phyloP scores from a whole-genome alignment of 805 yeast species.

The Starmerella asiatica region DNA sequence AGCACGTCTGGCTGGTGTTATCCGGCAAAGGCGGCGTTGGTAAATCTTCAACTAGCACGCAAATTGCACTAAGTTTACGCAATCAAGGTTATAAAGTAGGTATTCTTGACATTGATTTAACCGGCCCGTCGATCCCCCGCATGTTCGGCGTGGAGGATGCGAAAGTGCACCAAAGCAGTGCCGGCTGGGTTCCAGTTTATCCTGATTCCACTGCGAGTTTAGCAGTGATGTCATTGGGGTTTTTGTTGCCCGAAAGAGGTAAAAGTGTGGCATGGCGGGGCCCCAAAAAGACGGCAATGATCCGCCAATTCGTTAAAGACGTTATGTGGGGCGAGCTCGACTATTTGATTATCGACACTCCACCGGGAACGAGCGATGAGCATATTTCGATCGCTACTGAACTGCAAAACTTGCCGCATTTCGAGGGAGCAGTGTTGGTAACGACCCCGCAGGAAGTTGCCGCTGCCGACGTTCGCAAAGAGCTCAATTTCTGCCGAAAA shows the following conservation, averaged over 20 bases:
- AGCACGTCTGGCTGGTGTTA: conserved; percentile 66
- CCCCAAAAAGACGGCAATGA: conserved; percentile 96
- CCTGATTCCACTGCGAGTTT: conserved; percentile 35
- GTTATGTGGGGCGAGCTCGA: conserved; percentile 77
- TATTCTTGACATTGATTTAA: conserved; percentile 83
- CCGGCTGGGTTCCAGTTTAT: conserved; percentile 89
- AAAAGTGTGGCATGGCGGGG: conserved; percentile 97
- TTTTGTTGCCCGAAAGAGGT: conserved; percentile 68
- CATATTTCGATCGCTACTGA: conserved; percentile 95
- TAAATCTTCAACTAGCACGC: conserved; percentile 90
- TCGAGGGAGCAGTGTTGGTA: conserved; percentile 88
- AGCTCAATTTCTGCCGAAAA: conserved; percentile 79
- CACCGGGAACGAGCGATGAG: conserved; percentile 98
- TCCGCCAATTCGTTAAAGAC: conserved; percentile 79
- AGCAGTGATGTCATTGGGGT: conserved; percentile 76
- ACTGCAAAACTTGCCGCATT: conserved; percentile 39
- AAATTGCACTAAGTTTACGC: conserved; percentile 71
- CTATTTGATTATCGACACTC: conserved; percentile 83
- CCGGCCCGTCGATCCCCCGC: conserved; percentile 93
- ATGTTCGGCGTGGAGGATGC: conserved; percentile 82
- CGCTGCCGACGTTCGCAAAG: conserved; percentile 87
- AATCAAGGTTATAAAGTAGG: conserved; percentile 72
- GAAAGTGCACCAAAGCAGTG: conserved; percentile 65
- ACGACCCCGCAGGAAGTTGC: conserved; percentile 95
- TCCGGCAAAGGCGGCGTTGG: conserved; percentile 90